Evolutionary conservation across 352 stramenopile species (phyloP).

Genomic region (Phytopythium cucurbitacearum): DNA sequence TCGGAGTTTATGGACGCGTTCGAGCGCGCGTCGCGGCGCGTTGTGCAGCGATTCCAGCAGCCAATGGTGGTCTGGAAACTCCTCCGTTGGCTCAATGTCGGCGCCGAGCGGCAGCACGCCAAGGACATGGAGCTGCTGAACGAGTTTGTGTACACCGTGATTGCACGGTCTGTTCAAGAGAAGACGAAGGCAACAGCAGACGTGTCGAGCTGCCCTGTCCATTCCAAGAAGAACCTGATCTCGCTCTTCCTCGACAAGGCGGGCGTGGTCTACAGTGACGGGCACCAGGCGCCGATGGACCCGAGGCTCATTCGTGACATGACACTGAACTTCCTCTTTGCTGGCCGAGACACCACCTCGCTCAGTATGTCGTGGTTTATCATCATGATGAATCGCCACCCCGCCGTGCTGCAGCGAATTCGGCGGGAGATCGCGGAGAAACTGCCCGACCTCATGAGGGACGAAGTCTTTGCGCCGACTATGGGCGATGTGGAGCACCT

Average conservation of each 20-base stretch:
- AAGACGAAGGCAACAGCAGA: constrained; percentile 14
- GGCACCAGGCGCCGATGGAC: constrained; percentile 19
- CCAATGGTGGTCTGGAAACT: constrained; percentile 37
- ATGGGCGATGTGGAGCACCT: constrained; percentile 38
- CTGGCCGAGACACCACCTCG: constrained; percentile 72
- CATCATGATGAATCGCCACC: constrained; percentile 60
- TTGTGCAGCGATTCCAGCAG: constrained; percentile 32
- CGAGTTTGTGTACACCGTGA: constrained; percentile 28
- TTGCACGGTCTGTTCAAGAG: constrained; percentile 24
- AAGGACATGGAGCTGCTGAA: constrained; percentile 24
- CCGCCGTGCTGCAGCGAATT: constrained; percentile 34
- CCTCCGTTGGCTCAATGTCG: constrained; percentile 31
- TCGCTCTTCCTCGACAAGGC: constrained; percentile 47
- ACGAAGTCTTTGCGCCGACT: constrained; percentile 8
- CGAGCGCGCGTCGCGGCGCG: constrained; percentile 21
- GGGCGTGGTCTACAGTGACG: constrained; percentile 19
- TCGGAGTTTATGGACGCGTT: constrained; percentile 30
- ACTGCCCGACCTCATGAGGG: constrained; percentile 34
- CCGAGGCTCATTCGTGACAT: constrained; percentile 76
- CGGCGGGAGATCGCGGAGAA: constrained; percentile 32
- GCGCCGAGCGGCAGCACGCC: constrained; percentile 28
- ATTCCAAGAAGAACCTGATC: constrained; percentile 25
- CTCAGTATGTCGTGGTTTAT: constrained; percentile 68
- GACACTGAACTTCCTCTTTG: constrained; percentile 66
- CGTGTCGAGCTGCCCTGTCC: too few relatives aligned